Base-by-base conservation (phyloP, 768 basidiomycete species). In the Agrocybe pediades region DNA sequence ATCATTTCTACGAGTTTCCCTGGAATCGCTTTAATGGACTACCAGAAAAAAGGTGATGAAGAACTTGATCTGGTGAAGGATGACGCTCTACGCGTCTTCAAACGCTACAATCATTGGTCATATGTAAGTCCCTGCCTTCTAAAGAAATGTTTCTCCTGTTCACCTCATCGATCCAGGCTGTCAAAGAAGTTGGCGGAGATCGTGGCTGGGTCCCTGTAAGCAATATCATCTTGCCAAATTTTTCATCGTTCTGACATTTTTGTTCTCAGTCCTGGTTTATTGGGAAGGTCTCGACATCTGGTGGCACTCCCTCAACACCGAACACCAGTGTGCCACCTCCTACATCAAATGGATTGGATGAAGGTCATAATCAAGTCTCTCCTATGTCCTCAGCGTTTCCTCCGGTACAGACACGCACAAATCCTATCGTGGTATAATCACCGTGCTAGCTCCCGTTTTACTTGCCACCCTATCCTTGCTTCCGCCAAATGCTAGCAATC, bases 1-100 rank as follows among this genome's bases (percentile, higher is more conserved):
- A 97, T 99, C 66, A 87, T 98, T 55, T 95, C 92, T n/a, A 95
- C 95, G 11, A 95, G 94, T 65, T 98, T 96, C 77, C 95, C 97
- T 7, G 97, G 95, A 25, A 78, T 98, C 53, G 95, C 94, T 0
- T 72, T 98, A 63, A 98, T 95, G 95, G 94, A 98, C 62, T 98
- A 97, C 70, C 85, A 84, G 71, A 90, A 90, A 73, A 92, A 94
- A 63, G 95, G 94, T 1, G 90, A 92, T 3, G 95, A 97, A 60
- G 96, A 98, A 71, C 74, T 98, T 54, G 87, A 91, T 61, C 74
- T 98, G 39, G 82, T 80, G 46, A 97, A 96, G 68, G 95, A 95
- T 60, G 93, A 98, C 66, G 74, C 83, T 19, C 65, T 99, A 58
- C 79, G 93, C 59, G 95, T 99, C 39, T 97, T 98, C 74, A 98